Percentiles rank a stretch among this genome's conserved stretches.
Evolutionary conservation across 441 rosid genomes (phyloP).

Genomic region (Cnidoscolus chayamansa): DNA sequence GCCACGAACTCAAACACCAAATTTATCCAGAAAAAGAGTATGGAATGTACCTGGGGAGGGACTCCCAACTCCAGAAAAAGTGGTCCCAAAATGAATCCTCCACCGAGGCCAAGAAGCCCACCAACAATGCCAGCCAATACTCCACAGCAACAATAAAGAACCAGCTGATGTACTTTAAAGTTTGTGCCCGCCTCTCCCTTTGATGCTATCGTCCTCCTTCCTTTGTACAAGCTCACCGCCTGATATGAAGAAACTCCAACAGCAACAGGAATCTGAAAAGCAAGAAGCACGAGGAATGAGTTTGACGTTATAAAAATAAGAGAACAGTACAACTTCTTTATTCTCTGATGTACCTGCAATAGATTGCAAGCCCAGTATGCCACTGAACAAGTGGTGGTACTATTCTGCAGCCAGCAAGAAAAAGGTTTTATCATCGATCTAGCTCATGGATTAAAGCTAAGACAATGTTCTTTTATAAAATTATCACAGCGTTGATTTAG

Average conservation of each 20-base stretch:
- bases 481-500: neutral
- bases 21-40: neutral
- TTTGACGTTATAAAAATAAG: neutral
- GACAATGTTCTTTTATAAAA: neutral
- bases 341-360: slow-evolving; percentile 39
- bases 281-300: neutral
- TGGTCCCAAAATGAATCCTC: slow-evolving; percentile 66
- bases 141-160: slow-evolving; percentile 43
- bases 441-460: neutral
- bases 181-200: slow-evolving; percentile 39
- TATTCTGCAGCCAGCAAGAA: slow-evolving; percentile 39
- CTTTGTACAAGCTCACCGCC: slow-evolving; percentile 48
- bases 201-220: slow-evolving; percentile 42
- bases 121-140: slow-evolving; percentile 53
- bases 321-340: no score
- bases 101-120: slow-evolving; percentile 69
- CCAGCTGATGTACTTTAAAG: slow-evolving; percentile 41
- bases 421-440: slow-evolving; percentile 18
- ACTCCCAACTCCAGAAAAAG: slow-evolving; percentile 60
- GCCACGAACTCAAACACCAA: neutral
- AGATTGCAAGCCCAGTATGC: slow-evolving; percentile 48
- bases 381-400: slow-evolving; percentile 44
- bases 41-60: slow-evolving; percentile 56
- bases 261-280: slow-evolving; percentile 50
- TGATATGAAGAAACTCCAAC: slow-evolving; percentile 44